Conservation (phyloP, 2,329 filamentous ascomycete genomes). For the Colletotrichum sp. region DNA sequence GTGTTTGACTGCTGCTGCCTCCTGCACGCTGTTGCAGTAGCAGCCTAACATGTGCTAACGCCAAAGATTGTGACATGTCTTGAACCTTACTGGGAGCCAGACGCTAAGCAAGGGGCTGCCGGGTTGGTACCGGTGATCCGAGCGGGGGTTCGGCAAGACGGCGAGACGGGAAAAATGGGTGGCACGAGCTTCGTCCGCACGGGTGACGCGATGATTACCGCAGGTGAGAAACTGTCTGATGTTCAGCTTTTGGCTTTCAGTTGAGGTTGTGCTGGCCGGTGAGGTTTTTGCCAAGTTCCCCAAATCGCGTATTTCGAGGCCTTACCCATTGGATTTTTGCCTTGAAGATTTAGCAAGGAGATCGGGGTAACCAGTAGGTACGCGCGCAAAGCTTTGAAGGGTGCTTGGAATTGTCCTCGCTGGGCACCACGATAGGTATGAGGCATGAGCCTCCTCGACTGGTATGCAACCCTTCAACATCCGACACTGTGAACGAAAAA, state of each 20-base stretch:
- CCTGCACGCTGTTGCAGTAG: too few relatives aligned
- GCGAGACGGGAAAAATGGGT: not conserved
- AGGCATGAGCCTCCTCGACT: too few relatives aligned
- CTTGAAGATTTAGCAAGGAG: not conserved
- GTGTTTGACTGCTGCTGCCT: not conserved
- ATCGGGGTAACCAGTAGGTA: not conserved
- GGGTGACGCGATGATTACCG: not conserved
- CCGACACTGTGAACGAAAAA: too few relatives aligned
- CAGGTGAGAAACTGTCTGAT: not conserved
- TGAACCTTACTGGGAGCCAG: not conserved
- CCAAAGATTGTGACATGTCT: not conserved
- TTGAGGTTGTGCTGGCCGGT: not conserved
- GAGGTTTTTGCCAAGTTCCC: not conserved
- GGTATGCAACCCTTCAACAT: too few relatives aligned
- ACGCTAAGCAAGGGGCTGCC: not conserved
- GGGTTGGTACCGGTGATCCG: not conserved
- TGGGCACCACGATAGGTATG: accelerated
- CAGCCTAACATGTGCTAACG: not conserved
- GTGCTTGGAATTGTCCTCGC: too few relatives aligned
- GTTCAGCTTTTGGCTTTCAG: not conserved
- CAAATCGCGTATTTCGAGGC: too few relatives aligned
- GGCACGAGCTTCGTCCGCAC: constrained; percentile 23
- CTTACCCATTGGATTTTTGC: accelerated
- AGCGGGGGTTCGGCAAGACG: not conserved
- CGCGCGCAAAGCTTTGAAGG: not conserved